A percentile compares a stretch with the other conserved stretches of the same genome.
Evolutionary conservation across 768 basidiomycete species (phyloP).

Genomic region (Tricholomella constricta): DNA sequence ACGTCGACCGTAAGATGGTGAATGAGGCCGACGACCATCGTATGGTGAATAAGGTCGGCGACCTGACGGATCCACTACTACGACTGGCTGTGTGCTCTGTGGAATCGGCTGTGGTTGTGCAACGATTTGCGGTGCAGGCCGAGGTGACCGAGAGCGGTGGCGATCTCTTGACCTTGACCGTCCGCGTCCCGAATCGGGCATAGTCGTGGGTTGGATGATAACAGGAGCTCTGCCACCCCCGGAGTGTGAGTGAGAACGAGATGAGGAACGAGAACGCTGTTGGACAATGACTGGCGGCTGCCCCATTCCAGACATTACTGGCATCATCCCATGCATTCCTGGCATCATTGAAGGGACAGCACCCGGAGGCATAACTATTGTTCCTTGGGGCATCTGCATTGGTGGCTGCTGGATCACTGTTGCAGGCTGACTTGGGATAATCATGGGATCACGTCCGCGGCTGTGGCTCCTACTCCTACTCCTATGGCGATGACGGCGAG

Average conservation of each 20-base stretch:
- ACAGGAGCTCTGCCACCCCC: not conserved
- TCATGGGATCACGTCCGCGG: not conserved
- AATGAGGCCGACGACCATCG: not conserved
- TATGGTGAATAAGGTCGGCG: not conserved
- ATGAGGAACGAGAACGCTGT: constrained; percentile 6
- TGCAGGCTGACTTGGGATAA: not conserved
- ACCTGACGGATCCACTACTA: not conserved
- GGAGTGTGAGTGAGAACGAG: constrained; percentile 6
- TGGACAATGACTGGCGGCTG: not conserved
- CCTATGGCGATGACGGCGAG: not conserved
- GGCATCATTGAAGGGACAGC: constrained; percentile 1
- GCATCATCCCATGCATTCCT: not conserved
- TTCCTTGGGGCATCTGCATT: not conserved
- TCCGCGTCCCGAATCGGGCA: constrained; percentile 5
- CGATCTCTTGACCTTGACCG: constrained; percentile 7
- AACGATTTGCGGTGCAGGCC: not conserved
- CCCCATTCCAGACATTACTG: not conserved
- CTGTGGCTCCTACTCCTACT: not conserved
- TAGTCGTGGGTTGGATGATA: not conserved
- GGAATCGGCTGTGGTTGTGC: not conserved
- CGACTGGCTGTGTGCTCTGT: constrained; percentile 4
- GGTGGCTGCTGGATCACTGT: constrained; percentile 2
- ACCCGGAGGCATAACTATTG: constrained; percentile 1
- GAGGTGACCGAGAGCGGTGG: constrained; percentile 20
- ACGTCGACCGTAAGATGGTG: not conserved